These are phyloP conservation scores for Ophiocytium majus DNA, from an alignment of 352 stramenopile genomes.

Conservation along the genomic window DNA sequence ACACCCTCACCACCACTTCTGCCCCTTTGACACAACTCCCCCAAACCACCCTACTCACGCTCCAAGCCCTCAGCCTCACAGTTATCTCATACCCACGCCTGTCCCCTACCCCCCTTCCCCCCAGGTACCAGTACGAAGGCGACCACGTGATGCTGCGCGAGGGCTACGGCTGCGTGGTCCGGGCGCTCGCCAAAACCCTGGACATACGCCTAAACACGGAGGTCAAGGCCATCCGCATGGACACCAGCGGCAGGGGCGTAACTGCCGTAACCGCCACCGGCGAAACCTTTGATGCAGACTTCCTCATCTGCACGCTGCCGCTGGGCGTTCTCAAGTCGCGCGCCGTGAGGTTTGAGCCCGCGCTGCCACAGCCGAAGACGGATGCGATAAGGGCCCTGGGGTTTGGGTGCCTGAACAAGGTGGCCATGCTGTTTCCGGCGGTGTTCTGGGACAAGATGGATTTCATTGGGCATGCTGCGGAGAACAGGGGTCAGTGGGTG, in stretches of 20 bases:
- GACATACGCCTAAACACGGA: constrained; percentile 44
- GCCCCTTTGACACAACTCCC: too few relatives aligned
- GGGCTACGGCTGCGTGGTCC: constrained; percentile 62
- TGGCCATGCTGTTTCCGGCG: constrained; percentile 42
- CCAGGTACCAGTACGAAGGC: constrained; percentile 68
- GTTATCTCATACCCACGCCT: too few relatives aligned
- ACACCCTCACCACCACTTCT: too few relatives aligned
- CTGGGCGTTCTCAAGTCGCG: constrained; percentile 67
- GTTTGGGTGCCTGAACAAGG: constrained; percentile 73
- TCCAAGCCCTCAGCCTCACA: too few relatives aligned
- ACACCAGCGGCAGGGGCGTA: constrained; percentile 23
- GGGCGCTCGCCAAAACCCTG: constrained; percentile 31
- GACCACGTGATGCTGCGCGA: constrained; percentile 68
- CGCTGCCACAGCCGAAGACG: constrained; percentile 64
- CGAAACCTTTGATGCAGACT: constrained; percentile 65
- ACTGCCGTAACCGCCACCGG: constrained; percentile 42
- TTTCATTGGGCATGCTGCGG: constrained; percentile 60
- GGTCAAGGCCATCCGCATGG: constrained; percentile 39
- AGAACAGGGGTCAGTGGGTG: constrained; percentile 34
- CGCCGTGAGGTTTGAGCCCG: constrained; percentile 62
- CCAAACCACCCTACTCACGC: too few relatives aligned
- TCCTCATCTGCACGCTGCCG: constrained; percentile 67
- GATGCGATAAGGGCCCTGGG: constrained; percentile 67
- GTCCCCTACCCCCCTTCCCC: too few relatives aligned
- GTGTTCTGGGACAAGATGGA: constrained; percentile 64